A percentile compares a stretch with the other conserved stretches of the same genome.
Evolutionary conservation across 2,329 filamentous ascomycete species (phyloP).

Genomic region (Pseudopyricularia cyperi): DNA sequence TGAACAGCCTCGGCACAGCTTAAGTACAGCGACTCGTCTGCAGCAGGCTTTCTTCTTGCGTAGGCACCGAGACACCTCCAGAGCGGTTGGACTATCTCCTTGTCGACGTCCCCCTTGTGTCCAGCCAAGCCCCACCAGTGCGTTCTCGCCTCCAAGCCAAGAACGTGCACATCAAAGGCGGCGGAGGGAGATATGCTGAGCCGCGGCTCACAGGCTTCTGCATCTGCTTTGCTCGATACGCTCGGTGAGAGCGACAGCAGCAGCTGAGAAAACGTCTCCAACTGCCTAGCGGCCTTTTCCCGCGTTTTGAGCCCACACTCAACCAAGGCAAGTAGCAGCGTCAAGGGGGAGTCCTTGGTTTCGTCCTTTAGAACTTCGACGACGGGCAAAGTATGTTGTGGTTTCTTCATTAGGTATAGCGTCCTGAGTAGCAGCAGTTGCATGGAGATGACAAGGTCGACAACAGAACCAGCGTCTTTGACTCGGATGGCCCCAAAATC

Average conservation of each 20-base stretch:
- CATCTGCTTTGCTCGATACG: slow-evolving; percentile 51
- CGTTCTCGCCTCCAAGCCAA: slow-evolving; percentile 49
- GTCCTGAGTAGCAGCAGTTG: slow-evolving; percentile 55
- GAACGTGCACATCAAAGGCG: slow-evolving; percentile 48
- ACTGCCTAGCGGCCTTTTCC: slow-evolving; percentile 48
- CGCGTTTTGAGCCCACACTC: slow-evolving; percentile 23
- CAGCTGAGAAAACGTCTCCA: slow-evolving; percentile 53
- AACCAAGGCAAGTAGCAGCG: slow-evolving; percentile 31
- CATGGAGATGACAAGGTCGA: slow-evolving; percentile 45
- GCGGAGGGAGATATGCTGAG: slow-evolving; percentile 41
- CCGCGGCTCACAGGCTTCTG: slow-evolving; percentile 34
- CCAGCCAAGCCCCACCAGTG: slow-evolving; percentile 52
- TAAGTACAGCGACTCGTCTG: slow-evolving; percentile 23
- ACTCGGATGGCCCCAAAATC: slow-evolving; percentile 38
- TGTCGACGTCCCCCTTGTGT: slow-evolving; percentile 45
- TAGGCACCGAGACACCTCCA: slow-evolving; percentile 50
- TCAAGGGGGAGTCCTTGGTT: slow-evolving; percentile 42
- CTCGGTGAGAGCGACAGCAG: slow-evolving; percentile 55
- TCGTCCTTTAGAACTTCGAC: slow-evolving; percentile 40
- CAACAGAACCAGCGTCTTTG: slow-evolving; percentile 21
- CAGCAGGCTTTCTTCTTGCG: slow-evolving; percentile 31
- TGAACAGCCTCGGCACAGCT: slow-evolving; percentile 21
- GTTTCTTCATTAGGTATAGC: slow-evolving; percentile 45
- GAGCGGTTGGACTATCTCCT: slow-evolving; percentile 54
- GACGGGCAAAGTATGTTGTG: slow-evolving; percentile 42